A percentile compares a stretch with the other conserved stretches of the same genome.
These are phyloP conservation scores for Oryza nivara DNA, from an alignment of 176 grass and related monocot species.

Conservation along the genomic window DNA sequence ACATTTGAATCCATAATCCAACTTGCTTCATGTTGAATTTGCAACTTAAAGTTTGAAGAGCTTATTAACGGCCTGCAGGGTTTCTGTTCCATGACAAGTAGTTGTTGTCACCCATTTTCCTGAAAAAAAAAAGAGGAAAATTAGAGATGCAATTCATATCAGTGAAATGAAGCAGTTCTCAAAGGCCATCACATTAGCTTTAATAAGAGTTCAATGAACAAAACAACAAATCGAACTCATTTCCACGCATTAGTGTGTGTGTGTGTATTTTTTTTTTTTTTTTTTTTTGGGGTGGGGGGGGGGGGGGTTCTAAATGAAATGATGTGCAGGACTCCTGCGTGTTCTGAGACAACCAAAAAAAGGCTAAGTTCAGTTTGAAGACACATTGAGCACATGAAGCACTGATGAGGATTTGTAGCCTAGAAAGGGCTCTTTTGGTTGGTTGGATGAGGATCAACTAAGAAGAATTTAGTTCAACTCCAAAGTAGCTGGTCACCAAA, in stretches of 20 bases:
- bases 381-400: neutral
- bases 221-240: neutral
- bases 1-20: constrained; percentile 41
- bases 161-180: neutral
- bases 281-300: too few species aligned
- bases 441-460: neutral
- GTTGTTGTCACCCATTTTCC: constrained; percentile 77
- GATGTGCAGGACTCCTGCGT: too few species aligned
- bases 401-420: neutral
- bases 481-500: neutral
- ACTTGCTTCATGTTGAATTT: constrained; percentile 15
- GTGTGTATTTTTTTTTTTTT: too few species aligned
- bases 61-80: constrained; percentile 39
- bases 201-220: neutral
- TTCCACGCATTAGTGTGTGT: neutral
- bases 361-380: neutral
- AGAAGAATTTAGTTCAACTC: neutral
- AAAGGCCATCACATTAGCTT: neutral
- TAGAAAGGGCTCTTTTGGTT: neutral
- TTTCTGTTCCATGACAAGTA: constrained; percentile 90
- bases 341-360: neutral
- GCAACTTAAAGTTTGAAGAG: constrained; percentile 24
- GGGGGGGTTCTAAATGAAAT: too few species aligned
- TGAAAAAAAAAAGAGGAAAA: constrained; percentile 38
- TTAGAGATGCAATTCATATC: constrained; percentile 23